Percentiles rank a stretch among this genome's conserved stretches.
Conservation (phyloP, 2,329 filamentous ascomycete genomes). For the Diaporthe sp. region DNA sequence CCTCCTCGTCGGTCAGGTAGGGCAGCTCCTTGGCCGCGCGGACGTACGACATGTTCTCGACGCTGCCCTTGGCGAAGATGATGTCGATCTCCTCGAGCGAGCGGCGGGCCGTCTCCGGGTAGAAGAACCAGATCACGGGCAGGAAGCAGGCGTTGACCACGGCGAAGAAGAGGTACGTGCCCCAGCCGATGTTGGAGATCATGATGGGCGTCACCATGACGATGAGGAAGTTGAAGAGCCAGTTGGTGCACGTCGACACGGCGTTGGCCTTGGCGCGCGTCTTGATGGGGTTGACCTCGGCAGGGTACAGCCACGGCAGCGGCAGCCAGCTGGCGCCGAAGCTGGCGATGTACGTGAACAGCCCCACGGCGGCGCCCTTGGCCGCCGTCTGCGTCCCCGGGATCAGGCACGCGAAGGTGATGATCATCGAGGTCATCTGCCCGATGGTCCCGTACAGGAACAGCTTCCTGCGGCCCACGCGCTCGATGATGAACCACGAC, state of each 20-base stretch:
- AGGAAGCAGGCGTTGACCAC: conserved; percentile 67
- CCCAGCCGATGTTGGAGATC: conserved; percentile 69
- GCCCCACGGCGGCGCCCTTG: conserved; percentile 59
- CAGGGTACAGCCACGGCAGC: conserved; percentile 74
- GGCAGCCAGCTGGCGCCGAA: conserved; percentile 62
- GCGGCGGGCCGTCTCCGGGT: conserved; percentile 67
- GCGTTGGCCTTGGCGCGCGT: conserved; percentile 76
- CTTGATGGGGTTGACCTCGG: conserved; percentile 71
- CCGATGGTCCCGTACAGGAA: conserved; percentile 76
- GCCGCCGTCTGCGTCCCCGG: conserved; percentile 51
- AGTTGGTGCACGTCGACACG: conserved; percentile 72
- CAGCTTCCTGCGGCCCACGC: conserved; percentile 70
- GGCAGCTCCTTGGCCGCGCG: conserved; percentile 70
- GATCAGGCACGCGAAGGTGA: conserved; percentile 57
- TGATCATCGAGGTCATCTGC: conserved; percentile 73
- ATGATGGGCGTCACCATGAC: conserved; percentile 78
- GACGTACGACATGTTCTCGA: conserved; percentile 73
- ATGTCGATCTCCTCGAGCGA: conserved; percentile 79
- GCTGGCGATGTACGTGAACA: conserved; percentile 61
- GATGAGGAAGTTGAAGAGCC: conserved; percentile 75
- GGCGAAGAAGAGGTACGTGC: conserved; percentile 69
- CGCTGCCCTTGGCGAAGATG: conserved; percentile 69
- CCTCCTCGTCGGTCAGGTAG: conserved; percentile 63
- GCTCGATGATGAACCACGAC: conserved; percentile 64
- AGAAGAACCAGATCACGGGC: conserved; percentile 66